Conservation (phyloP, 2,329 filamentous ascomycete genomes). For the Aspergillus novoparasiticus region DNA sequence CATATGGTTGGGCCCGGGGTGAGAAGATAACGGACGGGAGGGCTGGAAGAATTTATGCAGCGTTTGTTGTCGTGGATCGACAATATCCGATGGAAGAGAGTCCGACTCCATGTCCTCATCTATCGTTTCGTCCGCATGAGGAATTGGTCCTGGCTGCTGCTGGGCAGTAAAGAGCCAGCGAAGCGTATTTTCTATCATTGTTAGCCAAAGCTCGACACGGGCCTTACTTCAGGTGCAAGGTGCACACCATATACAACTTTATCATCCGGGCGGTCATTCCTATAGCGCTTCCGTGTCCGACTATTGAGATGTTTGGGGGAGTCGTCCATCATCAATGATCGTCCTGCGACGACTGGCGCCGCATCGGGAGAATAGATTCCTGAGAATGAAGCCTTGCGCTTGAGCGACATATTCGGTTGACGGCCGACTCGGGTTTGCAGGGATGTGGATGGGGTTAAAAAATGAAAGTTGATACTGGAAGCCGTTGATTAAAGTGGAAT, state of each 20-base stretch:
- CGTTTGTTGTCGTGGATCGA: constrained; percentile 45
- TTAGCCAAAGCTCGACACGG: constrained; percentile 18
- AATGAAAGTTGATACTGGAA: not conserved
- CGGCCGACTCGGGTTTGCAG: not conserved
- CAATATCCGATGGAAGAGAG: constrained; percentile 26
- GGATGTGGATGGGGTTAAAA: not conserved
- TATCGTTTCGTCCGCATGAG: constrained; percentile 21
- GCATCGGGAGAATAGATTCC: constrained; percentile 44
- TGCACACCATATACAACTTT: constrained; percentile 56
- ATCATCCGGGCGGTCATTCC: constrained; percentile 61
- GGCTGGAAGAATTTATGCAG: constrained; percentile 44
- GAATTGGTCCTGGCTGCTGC: constrained; percentile 23
- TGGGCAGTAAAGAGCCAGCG: constrained; percentile 47
- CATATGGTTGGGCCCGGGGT: constrained; percentile 17
- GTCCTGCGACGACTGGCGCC: constrained; percentile 24
- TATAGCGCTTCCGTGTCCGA: constrained; percentile 61
- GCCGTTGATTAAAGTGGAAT: not conserved
- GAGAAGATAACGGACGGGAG: constrained; percentile 20
- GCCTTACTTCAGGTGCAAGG: not conserved
- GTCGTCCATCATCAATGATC: constrained; percentile 34
- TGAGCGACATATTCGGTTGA: constrained; percentile 53
- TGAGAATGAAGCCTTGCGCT: constrained; percentile 61
- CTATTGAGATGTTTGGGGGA: constrained; percentile 52
- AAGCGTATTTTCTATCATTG: constrained; percentile 42
- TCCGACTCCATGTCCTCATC: constrained; percentile 32